Percentiles rank a stretch among this genome's conserved stretches.
phyloP scores from a whole-genome alignment of 2,329 filamentous ascomycete genomes.

The Xylaria sp. region DNA sequence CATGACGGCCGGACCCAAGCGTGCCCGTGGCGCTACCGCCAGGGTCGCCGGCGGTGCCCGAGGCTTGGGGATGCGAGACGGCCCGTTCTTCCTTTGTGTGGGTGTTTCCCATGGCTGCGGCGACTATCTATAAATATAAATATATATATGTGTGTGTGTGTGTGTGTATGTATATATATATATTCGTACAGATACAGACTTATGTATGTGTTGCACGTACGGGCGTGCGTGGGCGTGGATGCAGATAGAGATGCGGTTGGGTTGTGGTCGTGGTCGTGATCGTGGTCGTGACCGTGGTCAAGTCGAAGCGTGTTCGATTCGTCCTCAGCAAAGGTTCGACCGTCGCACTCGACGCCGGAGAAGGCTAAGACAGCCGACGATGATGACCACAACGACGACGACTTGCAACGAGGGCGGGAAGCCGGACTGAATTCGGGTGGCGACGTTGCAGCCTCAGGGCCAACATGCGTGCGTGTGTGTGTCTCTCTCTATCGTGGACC shows the following conservation, averaged over 20 bases:
- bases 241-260: not conserved
- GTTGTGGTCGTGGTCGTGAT: too few relatives aligned
- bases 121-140: constrained; percentile 1
- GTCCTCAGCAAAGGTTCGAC: too few relatives aligned
- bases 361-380: too few relatives aligned
- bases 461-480: constrained; percentile 12
- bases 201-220: not conserved
- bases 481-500: constrained; percentile 12
- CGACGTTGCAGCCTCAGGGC: constrained; percentile 20
- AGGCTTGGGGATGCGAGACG: constrained; percentile 21
- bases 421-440: not conserved
- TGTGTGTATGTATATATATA: too few relatives aligned
- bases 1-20: constrained; percentile 25
- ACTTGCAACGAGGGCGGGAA: too few relatives aligned
- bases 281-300: too few relatives aligned
- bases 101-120: constrained; percentile 33
- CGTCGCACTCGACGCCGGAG: too few relatives aligned
- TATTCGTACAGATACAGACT: not conserved
- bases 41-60: constrained; percentile 14
- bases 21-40: constrained; percentile 10
- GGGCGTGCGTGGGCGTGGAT: not conserved
- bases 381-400: too few relatives aligned
- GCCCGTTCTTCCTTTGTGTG: constrained; percentile 36
- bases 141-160: not conserved
- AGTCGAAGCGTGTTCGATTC: too few relatives aligned